Evolutionary conservation across 2,329 filamentous ascomycete genomes (phyloP).

Genomic region (Epichloe sp.): DNA sequence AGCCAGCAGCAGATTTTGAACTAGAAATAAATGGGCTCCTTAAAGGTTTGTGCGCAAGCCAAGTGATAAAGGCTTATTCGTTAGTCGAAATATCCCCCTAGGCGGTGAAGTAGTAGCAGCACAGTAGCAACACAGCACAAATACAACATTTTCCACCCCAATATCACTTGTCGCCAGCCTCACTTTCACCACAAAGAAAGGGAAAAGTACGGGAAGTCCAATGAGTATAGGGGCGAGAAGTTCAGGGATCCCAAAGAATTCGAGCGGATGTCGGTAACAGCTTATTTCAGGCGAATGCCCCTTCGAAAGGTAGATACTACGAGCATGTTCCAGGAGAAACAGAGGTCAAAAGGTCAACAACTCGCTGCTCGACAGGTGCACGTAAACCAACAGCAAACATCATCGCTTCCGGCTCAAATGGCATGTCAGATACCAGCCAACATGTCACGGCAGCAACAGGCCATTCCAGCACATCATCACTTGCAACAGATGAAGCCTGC

Average conservation of each 20-base stretch:
- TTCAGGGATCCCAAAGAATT: constrained; percentile 12
- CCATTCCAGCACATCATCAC: not conserved
- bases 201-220: constrained; percentile 9
- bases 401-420: not conserved
- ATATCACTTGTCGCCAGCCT: no score
- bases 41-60: no score
- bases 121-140: no score
- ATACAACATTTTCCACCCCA: no score
- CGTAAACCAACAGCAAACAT: no score
- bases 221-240: constrained; percentile 5
- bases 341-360: constrained; percentile 6
- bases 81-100: no score
- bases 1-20: no score
- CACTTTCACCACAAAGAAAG: not conserved
- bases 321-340: constrained; percentile 14
- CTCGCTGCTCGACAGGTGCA: not conserved
- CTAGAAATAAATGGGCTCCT: no score
- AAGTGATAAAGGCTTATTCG: no score
- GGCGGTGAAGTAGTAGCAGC: no score
- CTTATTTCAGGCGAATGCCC: constrained; percentile 32
- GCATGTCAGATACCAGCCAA: not conserved
- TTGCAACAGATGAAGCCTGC: not conserved
- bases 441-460: not conserved
- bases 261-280: constrained; percentile 29
- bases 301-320: constrained; percentile 16